Conservation (phyloP, 2,329 filamentous ascomycete species). For the Arthroderma sp. region DNA sequence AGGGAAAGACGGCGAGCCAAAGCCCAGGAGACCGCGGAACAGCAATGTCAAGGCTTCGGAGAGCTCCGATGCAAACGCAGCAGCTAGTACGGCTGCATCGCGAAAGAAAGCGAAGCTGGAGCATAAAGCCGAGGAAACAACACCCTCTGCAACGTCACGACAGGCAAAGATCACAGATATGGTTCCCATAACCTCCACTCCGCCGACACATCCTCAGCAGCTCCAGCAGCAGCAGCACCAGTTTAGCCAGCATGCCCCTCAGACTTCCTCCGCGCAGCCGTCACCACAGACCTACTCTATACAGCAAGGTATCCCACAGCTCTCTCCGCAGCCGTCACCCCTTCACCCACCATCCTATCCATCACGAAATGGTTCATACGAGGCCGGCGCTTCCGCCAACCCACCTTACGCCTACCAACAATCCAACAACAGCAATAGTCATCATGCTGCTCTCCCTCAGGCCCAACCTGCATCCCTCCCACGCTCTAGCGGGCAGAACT, state of each 20-base stretch:
- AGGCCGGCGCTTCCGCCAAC: not conserved
- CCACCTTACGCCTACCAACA: not conserved
- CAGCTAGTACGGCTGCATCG: conserved; percentile 23
- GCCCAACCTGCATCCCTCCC: conserved; percentile 30
- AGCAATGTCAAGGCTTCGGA: conserved; percentile 21
- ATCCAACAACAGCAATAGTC: conserved; percentile 6
- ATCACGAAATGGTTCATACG: not conserved
- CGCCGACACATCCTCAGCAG: not conserved
- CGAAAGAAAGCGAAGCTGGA: conserved; percentile 40
- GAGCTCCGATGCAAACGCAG: conserved; percentile 17
- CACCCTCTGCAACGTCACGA: conserved; percentile 19
- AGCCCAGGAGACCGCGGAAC: conserved; percentile 11
- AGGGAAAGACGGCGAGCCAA: conserved; percentile 1
- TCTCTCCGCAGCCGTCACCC: conserved; percentile 7
- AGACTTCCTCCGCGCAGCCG: conserved; percentile 8
- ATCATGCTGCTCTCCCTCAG: conserved; percentile 8
- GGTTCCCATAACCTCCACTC: conserved; percentile 19
- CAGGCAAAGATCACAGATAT: conserved; percentile 34
- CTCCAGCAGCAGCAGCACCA: not conserved
- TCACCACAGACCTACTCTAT: not conserved
- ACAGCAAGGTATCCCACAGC: conserved; percentile 9
- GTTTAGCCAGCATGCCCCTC: not conserved
- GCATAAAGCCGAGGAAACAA: conserved; percentile 16
- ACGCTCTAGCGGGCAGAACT: conserved; percentile 66
- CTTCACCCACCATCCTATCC: conserved; percentile 10